Base-by-base conservation (phyloP, 2,329 filamentous ascomycete genomes). In the Trichoderma oligosporum region DNA sequence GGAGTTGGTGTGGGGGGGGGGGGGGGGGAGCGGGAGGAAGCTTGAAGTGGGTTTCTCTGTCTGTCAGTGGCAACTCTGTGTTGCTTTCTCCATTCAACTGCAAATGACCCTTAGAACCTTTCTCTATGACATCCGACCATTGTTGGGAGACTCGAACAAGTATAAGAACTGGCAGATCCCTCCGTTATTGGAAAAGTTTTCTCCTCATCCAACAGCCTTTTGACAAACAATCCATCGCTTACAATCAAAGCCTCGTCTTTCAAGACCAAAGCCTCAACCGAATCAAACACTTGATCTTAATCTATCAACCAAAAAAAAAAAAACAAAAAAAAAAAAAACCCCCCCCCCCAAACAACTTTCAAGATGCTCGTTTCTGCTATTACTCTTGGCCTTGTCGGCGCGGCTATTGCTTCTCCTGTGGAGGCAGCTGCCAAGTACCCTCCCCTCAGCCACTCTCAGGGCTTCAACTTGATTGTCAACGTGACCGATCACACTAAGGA, bases 391-490 rank as follows among this genome's bases (percentile, higher is more conserved):
- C 63, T 64, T 46, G 36, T 49, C 42, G 58, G 62, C 57, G 59
- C 65, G 33, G 61, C 63, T 33, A 60, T 59, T 38, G 65, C 64
- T 52, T 60, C 61, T 27, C 61, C 65, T 24, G 18, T 61, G 12
- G 44, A 27, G 44, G 14, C 29, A 2, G 57, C 51, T n/a, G 54
- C 60, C 14, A 45, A 42, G 12, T 55, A 55, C 12, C 52, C 52
- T 29, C 31, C 39, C 16, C 33, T 41, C n/a, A 45, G 22, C 22
- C 18, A 20, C 45, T 65, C 64, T 31, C 61, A 61, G 46, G 66
- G 66, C 55, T 77, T 77, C 70, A 67, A 64, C 22, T 67, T 78
- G 16, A 66, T 74, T n/a, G 70, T 73, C 63, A 75, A 77, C 57
- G 71, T 77, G 39, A 74, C 73, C 7, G 68, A 75, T 63, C 64